Evolutionary conservation across 2,329 filamentous ascomycete species (phyloP).

Genomic region (Pseudofabraea citricarpa): DNA sequence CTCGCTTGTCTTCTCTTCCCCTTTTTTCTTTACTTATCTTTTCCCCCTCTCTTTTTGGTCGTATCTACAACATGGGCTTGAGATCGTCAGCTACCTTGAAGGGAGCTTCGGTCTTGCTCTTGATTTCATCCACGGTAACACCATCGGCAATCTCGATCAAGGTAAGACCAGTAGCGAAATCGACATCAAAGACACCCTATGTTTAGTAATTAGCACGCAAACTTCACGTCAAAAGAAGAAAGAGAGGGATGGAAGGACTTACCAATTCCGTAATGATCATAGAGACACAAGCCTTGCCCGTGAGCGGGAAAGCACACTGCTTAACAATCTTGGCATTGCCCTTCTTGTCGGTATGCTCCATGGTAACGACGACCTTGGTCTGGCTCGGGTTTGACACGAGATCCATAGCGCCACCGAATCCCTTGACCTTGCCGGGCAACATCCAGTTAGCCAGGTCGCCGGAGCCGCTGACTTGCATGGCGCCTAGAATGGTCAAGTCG

Average conservation of each 20-base stretch:
- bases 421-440: conserved; percentile 81
- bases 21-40: too few species aligned
- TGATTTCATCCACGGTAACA: conserved; percentile 83
- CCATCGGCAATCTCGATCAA: conserved; percentile 83
- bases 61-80: conserved; percentile 64
- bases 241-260: conserved; percentile 27
- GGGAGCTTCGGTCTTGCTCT: conserved; percentile 79
- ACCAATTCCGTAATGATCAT: conserved; percentile 86
- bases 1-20: too few species aligned
- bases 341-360: conserved; percentile 97
- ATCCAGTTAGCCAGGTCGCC: conserved; percentile 85
- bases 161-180: conserved; percentile 75
- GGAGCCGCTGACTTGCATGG: conserved; percentile 68
- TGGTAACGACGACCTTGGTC: conserved; percentile 93
- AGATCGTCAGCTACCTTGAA: conserved; percentile 78
- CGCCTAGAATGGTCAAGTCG: conserved; percentile 81
- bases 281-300: conserved; percentile 79
- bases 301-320: conserved; percentile 92
- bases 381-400: conserved; percentile 78
- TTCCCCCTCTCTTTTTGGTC: too few species aligned
- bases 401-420: conserved; percentile 91
- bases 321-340: conserved; percentile 91
- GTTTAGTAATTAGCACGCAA: conserved; percentile 10
- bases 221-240: not conserved
- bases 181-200: conserved; percentile 65